phyloP scores from a whole-genome alignment of 2,329 filamentous ascomycete genomes.

The Pestalotiopsis sp. region DNA sequence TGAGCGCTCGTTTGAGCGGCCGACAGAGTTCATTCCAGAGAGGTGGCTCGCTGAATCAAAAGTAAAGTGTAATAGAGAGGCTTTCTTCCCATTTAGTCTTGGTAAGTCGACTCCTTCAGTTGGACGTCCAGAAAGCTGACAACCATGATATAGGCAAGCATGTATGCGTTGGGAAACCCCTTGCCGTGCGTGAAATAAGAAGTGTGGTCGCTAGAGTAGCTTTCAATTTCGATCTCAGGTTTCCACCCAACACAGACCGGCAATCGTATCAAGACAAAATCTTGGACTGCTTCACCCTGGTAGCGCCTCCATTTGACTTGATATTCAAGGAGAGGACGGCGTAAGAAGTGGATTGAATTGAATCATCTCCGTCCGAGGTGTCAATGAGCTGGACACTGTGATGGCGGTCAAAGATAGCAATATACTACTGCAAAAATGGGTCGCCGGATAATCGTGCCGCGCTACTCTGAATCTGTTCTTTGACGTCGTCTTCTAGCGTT shows the following conservation, averaged over 20 bases:
- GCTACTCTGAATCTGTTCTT: neutral
- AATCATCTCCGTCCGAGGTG: neutral
- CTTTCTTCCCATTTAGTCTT: conserved; percentile 12
- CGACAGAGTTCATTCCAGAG: conserved; percentile 15
- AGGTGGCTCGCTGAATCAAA: conserved; percentile 6
- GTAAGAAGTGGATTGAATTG: neutral
- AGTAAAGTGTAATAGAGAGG: conserved; percentile 7
- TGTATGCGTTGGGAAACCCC: conserved; percentile 14
- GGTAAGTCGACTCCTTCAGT: neutral
- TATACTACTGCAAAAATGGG: neutral
- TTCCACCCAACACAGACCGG: conserved; percentile 6
- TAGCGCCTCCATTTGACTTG: conserved; percentile 8
- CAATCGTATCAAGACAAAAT: conserved; percentile 8
- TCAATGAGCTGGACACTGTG: neutral
- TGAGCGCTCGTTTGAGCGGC: conserved; percentile 12
- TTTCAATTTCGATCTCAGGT: conserved; percentile 10
- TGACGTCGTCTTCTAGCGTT: conserved; percentile 11
- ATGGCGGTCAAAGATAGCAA: neutral
- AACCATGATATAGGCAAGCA: conserved; percentile 11
- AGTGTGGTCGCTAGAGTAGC: conserved; percentile 14
- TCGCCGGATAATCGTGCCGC: neutral
- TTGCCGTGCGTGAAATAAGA: conserved; percentile 15
- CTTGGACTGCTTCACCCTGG: conserved; percentile 15
- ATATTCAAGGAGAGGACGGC: conserved; percentile 3
- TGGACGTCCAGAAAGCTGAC: neutral